phyloP scores from a whole-genome alignment of 2,329 filamentous ascomycete species.

The Hymenoscyphus linearis region DNA sequence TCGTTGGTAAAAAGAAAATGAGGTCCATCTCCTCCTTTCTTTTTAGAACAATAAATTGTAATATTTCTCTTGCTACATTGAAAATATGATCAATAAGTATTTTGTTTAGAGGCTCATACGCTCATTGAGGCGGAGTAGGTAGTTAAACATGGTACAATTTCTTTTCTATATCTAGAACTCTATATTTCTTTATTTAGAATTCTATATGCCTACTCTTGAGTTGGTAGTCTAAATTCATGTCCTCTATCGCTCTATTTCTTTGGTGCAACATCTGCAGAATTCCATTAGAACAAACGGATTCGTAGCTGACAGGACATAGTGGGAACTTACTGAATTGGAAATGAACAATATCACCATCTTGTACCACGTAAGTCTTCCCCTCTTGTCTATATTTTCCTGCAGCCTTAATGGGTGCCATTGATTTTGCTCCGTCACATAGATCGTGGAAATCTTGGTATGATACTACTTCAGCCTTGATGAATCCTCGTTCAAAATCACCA shows the following conservation, averaged over 20 bases:
- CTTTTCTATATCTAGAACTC: no score
- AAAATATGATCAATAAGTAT: no score
- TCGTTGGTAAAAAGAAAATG: no score
- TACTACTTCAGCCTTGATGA: slow-evolving; percentile 43
- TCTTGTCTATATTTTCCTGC: slow-evolving; percentile 42
- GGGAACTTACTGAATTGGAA: slow-evolving; percentile 40
- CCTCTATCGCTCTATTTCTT: slow-evolving; percentile 12
- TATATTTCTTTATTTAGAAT: no score
- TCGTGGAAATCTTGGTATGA: slow-evolving; percentile 42
- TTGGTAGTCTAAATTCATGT: no score
- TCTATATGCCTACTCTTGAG: no score
- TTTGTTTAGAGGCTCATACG: no score
- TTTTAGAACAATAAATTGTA: no score
- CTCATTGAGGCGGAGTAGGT: no score
- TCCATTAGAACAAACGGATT: background rate
- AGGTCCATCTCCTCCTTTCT: no score
- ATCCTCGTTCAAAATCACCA: slow-evolving; percentile 40
- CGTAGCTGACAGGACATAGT: background rate
- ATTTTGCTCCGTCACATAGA: slow-evolving; percentile 39
- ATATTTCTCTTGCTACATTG: no score
- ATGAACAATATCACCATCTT: slow-evolving; percentile 41
- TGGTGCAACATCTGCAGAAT: slow-evolving; percentile 13
- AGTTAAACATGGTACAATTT: no score
- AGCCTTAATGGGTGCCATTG: slow-evolving; percentile 41
- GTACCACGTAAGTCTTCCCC: slow-evolving; percentile 40